These are phyloP conservation scores for Verticillium klebahnii DNA, from an alignment of 2,329 filamentous ascomycete genomes.

Conservation along the genomic window DNA sequence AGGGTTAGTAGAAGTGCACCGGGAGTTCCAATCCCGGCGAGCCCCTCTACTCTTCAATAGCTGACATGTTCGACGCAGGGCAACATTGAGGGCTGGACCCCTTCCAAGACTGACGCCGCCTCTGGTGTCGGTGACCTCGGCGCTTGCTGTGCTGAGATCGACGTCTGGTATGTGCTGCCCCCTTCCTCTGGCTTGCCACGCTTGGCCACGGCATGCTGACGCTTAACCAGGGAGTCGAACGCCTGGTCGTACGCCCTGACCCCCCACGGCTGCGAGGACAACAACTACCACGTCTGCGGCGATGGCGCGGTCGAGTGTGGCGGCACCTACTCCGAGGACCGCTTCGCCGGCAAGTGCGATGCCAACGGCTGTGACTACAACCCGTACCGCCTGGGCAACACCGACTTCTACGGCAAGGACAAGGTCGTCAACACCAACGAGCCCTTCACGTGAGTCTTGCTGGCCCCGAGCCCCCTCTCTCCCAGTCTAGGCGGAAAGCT, in stretches of 20 bases:
- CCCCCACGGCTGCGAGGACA: conserved; percentile 53
- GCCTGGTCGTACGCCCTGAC: conserved; percentile 56
- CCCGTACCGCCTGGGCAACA: conserved; percentile 59
- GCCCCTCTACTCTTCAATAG: neutral
- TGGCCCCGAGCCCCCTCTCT: too few relatives aligned
- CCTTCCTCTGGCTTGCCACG: neutral
- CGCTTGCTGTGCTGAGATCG: conserved; percentile 56
- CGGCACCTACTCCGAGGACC: conserved; percentile 41
- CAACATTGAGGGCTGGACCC: conserved; percentile 44
- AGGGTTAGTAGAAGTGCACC: conserved; percentile 23
- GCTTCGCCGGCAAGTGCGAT: conserved; percentile 58
- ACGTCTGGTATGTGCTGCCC: conserved; percentile 43
- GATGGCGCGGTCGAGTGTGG: conserved; percentile 34
- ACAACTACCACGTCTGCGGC: conserved; percentile 43
- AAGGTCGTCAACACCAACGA: conserved; percentile 51
- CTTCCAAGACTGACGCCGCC: conserved; percentile 45
- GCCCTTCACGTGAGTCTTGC: conserved; percentile 36
- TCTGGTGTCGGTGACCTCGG: conserved; percentile 46
- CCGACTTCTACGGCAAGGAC: conserved; percentile 55
- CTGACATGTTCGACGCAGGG: conserved; percentile 18
- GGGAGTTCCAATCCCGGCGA: neutral
- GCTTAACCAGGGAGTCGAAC: conserved; percentile 40
- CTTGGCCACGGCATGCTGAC: neutral
- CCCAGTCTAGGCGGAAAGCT: neutral
- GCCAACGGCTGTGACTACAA: conserved; percentile 65